Evolutionary conservation across 1,284 basidiomycete genomes (phyloP).

Genomic region (Laetiporus sulphureus): DNA sequence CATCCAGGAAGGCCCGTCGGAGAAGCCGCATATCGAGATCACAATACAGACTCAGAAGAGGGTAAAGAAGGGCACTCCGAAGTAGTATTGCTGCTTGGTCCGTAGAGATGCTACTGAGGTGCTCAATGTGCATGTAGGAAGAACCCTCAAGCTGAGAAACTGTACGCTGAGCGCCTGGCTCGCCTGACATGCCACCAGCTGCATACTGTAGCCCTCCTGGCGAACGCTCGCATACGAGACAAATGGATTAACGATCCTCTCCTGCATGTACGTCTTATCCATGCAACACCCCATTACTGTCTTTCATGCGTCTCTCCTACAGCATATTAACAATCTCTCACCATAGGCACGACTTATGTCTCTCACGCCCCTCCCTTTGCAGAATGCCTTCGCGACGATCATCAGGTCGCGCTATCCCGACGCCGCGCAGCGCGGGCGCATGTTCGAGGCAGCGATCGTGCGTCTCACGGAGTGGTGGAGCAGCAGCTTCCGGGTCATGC

Average conservation of each 20-base stretch:
- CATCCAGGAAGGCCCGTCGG: constrained; percentile 16
- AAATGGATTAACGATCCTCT: constrained; percentile 79
- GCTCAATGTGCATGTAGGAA: constrained; percentile 32
- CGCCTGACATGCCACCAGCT: constrained; percentile 82
- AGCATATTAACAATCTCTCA: constrained; percentile 9
- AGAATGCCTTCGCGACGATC: constrained; percentile 74
- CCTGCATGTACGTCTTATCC: constrained; percentile 73
- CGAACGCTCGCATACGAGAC: constrained; percentile 75
- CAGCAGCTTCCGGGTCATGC: constrained; percentile 53
- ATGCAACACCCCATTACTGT: too few relatives aligned
- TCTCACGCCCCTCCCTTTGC: constrained; percentile 71
- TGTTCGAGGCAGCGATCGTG: constrained; percentile 78
- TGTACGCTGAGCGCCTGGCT: constrained; percentile 58
- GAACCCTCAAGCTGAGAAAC: constrained; percentile 32
- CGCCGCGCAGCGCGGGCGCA: constrained; percentile 67
- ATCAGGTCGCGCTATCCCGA: constrained; percentile 82
- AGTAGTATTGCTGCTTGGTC: too few relatives aligned
- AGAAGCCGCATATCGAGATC: constrained; percentile 44
- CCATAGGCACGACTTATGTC: constrained; percentile 79
- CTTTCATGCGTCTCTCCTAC: constrained; percentile 5
- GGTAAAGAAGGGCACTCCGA: constrained; percentile 28
- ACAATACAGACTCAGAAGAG: constrained; percentile 38
- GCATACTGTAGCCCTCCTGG: constrained; percentile 77
- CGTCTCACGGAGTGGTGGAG: constrained; percentile 83
- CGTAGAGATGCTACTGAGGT: background rate